phyloP scores from a whole-genome alignment of 371 early-diverging fungal species.

The Saksenaea oblongispora region DNA sequence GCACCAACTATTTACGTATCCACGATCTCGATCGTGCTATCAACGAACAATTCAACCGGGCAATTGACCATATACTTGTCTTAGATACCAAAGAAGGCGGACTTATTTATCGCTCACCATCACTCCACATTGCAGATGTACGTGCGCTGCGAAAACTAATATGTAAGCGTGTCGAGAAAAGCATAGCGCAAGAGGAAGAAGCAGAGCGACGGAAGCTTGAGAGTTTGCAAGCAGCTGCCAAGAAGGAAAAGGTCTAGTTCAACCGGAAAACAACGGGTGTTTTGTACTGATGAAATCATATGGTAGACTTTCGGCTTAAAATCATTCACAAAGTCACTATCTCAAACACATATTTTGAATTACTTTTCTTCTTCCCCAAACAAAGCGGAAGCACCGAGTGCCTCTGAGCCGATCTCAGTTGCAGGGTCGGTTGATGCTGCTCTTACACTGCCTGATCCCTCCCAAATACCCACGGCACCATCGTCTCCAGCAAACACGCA shows the following conservation, averaged over 20 bases:
- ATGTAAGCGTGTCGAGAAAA: slow-evolving; percentile 34
- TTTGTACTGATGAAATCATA: neutral
- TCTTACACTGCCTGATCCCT: neutral
- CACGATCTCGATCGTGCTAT: slow-evolving; percentile 26
- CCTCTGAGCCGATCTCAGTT: neutral
- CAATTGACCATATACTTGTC: slow-evolving; percentile 48
- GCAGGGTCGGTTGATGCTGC: neutral
- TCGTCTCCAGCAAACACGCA: slow-evolving; percentile 22
- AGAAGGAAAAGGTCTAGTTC: slow-evolving; percentile 33
- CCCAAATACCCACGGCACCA: slow-evolving; percentile 7
- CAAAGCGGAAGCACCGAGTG: slow-evolving; percentile 20
- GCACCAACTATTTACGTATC: slow-evolving; percentile 30
- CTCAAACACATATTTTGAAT: slow-evolving; percentile 51
- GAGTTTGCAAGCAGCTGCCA: slow-evolving; percentile 14
- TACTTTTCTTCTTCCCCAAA: slow-evolving; percentile 48
- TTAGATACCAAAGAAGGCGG: slow-evolving; percentile 29
- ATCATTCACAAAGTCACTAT: slow-evolving; percentile 51
- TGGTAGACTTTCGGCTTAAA: slow-evolving; percentile 36
- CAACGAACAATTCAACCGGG: slow-evolving; percentile 17
- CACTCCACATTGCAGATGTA: slow-evolving; percentile 30
- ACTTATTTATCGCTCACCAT: slow-evolving; percentile 44
- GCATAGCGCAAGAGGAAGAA: slow-evolving; percentile 21
- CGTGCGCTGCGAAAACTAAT: slow-evolving; percentile 34
- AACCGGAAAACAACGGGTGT: slow-evolving; percentile 16
- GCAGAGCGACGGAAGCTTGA: slow-evolving; percentile 14